These are phyloP conservation scores for Boletus speciosus DNA, from an alignment of 768 basidiomycete species.

Conservation along the genomic window DNA sequence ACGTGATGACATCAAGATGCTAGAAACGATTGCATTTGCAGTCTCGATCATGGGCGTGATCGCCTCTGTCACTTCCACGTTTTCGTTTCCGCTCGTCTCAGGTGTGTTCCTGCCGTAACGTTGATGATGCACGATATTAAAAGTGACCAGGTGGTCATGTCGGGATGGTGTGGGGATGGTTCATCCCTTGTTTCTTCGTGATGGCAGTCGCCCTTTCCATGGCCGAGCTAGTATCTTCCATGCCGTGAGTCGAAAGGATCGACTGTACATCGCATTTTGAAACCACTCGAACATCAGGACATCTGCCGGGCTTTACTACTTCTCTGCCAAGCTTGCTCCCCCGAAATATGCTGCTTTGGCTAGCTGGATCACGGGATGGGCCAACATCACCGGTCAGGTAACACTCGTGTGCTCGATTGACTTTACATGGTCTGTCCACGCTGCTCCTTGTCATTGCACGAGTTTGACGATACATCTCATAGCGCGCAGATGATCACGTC, in stretches of 20 bases:
- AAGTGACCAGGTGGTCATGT: conserved; percentile 59
- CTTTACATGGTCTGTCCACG: conserved; percentile 51
- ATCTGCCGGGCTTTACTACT: conserved; percentile 77
- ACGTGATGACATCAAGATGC: conserved; percentile 27
- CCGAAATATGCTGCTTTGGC: conserved; percentile 57
- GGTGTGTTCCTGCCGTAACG: conserved; percentile 36
- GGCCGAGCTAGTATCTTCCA: conserved; percentile 68
- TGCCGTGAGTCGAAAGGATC: conserved; percentile 54
- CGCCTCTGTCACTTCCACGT: conserved; percentile 63
- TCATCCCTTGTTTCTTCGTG: conserved; percentile 68
- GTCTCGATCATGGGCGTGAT: conserved; percentile 74
- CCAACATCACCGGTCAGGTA: conserved; percentile 69
- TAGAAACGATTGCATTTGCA: conserved; percentile 64
- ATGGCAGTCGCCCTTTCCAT: conserved; percentile 66
- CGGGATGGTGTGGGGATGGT: conserved; percentile 75
- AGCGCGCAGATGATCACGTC: conserved; percentile 77
- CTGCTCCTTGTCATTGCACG: neutral
- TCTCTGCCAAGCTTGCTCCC: conserved; percentile 71
- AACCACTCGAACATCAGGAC: conserved; percentile 42
- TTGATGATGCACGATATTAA: neutral
- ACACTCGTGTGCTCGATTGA: conserved; percentile 73
- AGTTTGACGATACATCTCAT: neutral
- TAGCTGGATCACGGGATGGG: conserved; percentile 61
- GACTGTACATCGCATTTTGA: neutral
- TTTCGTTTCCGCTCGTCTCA: conserved; percentile 59